Evolutionary conservation across 768 basidiomycete genomes (phyloP), one percentile per base, ranked within the genome.

Genomic region (Suillus brevipes): DNA sequence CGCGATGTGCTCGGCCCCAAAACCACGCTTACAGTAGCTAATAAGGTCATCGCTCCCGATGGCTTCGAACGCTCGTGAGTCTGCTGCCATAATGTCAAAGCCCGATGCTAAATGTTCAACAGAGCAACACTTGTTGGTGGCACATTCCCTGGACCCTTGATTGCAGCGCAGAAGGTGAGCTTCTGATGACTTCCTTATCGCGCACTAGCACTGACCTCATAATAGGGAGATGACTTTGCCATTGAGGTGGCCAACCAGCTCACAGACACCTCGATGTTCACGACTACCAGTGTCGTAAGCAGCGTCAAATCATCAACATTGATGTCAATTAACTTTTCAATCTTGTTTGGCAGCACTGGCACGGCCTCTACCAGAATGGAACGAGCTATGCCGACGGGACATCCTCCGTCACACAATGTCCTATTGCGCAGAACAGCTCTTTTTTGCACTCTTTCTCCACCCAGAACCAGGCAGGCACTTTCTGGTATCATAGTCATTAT

Each of bases 221-320:
- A 73, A 6, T 59, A 74, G 73, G 81, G 82, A 4, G 74, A 79
- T 40, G 61, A 66, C 36, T 80, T 84, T 65, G 60, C 65, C 28
- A 68, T 87, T 43, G 82, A 83, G 45, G 83, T 87, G 20, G 67
- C 78, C 9, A 81, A 87, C 65, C 16, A 67, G 23, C 72, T 87
- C 36, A 77, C 72, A 1, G 82, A 87, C 42, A 70, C 71, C 3
- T 75, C 81, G 0, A 85, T 87, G 86, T 66, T 80, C 36, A 78
- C 77, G 47, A 75, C 72, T 6, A 87, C 87, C 12, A 83, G 80
- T 28, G 80, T 87, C 37, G 85, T 86, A 40, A 67, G 83, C 68
- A 36, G 4, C 10, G 47, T 13, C 8, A 31, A 28, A 36, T 36
- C 5, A 8, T 38, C 23, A 20, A 40, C 13, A 3, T 10, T 12